Conservation (phyloP, 805 yeast species). For the Sporopachydermia lactativora region DNA sequence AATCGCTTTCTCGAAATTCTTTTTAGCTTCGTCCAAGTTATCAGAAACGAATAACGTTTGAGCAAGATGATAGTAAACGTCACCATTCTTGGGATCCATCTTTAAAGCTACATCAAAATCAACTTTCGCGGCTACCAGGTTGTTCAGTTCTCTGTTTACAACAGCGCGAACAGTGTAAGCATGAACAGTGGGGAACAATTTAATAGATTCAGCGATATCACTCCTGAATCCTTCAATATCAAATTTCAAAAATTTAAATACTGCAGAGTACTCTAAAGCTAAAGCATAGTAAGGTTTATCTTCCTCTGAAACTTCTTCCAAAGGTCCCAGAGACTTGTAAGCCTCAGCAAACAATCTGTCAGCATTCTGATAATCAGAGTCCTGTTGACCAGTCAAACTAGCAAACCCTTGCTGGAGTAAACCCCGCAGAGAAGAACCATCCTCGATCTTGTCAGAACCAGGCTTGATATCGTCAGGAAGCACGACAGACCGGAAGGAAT, state of each 20-base stretch:
- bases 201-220: slow-evolving; percentile 51
- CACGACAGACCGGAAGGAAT: slow-evolving; percentile 45
- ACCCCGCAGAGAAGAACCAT: slow-evolving; percentile 45
- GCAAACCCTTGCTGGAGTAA: slow-evolving; percentile 52
- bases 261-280: slow-evolving; percentile 75
- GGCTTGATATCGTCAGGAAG: slow-evolving; percentile 23
- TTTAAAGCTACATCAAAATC: slow-evolving; percentile 63
- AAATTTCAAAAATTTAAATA: slow-evolving; percentile 70
- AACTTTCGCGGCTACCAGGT: slow-evolving; percentile 39
- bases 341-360: slow-evolving; percentile 40
- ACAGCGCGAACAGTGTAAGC: slow-evolving; percentile 73
- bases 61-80: slow-evolving; percentile 86
- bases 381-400: slow-evolving; percentile 31
- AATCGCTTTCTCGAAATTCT: slow-evolving; percentile 63
- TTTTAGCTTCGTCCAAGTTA: slow-evolving; percentile 57
- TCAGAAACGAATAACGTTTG: slow-evolving; percentile 78
- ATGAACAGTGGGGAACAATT: slow-evolving; percentile 55
- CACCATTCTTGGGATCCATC: slow-evolving; percentile 59
- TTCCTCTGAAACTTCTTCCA: slow-evolving; percentile 13
- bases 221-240: slow-evolving; percentile 51
- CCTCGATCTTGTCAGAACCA: slow-evolving; percentile 27
- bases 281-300: slow-evolving; percentile 36
- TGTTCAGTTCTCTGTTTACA: slow-evolving; percentile 67
- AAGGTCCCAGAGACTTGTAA: slow-evolving; percentile 25
- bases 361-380: slow-evolving; percentile 23